Conservation (phyloP, 2,329 filamentous ascomycete genomes). For the Whalleya microplaca region DNA sequence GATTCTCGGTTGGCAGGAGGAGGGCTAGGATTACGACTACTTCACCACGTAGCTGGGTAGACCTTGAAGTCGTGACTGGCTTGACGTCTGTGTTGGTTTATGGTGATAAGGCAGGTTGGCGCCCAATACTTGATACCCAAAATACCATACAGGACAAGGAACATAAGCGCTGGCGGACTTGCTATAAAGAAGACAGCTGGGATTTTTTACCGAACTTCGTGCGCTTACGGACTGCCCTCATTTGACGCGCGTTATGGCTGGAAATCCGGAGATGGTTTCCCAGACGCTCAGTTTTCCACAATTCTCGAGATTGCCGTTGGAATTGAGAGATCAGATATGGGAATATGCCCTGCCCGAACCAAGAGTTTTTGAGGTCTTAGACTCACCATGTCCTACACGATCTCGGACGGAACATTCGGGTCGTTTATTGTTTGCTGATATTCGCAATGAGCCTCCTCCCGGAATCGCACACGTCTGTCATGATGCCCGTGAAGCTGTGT, state of each 20-base stretch:
- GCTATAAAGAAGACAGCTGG: constrained; percentile 5
- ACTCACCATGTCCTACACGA: constrained; percentile 47
- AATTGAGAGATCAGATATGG: constrained; percentile 52
- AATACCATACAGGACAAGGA: background rate
- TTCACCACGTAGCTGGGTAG: constrained; percentile 6
- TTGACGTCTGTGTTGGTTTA: constrained; percentile 12
- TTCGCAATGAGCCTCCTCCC: constrained; percentile 50
- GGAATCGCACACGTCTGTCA: constrained; percentile 48
- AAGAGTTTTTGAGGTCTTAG: constrained; percentile 51
- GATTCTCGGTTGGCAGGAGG: constrained; percentile 18
- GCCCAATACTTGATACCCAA: background rate
- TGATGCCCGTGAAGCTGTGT: constrained; percentile 47
- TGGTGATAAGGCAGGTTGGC: constrained; percentile 10
- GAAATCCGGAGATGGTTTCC: constrained; percentile 15
- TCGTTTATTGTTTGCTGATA: constrained; percentile 51
- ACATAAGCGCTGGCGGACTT: background rate
- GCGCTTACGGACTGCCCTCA: background rate
- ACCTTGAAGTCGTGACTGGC: constrained; percentile 12
- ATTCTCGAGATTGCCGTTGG: constrained; percentile 44
- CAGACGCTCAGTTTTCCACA: constrained; percentile 29
- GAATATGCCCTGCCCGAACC: constrained; percentile 48
- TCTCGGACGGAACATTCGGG: constrained; percentile 43
- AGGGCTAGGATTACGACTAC: constrained; percentile 2
- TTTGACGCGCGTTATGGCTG: background rate
- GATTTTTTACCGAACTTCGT: background rate